These are phyloP conservation scores for Quercus mongolica DNA, from an alignment of 306 rosid genomes.

Conservation along the genomic window DNA sequence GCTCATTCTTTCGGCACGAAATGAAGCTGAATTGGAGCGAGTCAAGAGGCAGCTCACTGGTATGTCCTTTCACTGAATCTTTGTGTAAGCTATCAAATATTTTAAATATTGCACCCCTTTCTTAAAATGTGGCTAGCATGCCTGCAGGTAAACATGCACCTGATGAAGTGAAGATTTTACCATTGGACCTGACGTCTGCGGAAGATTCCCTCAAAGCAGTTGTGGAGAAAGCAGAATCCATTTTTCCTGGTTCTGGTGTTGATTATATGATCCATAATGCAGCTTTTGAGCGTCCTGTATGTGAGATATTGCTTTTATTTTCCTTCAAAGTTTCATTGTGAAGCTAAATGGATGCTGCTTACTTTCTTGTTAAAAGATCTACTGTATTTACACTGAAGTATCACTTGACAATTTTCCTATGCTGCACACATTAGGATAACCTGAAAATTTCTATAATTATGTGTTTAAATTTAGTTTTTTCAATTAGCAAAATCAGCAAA, in stretches of 20 bases:
- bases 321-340: neutral
- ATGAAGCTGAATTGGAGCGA: slow-evolving; percentile 75
- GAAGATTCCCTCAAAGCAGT: slow-evolving; percentile 68
- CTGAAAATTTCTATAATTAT: neutral
- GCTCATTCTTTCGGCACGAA: slow-evolving; percentile 86
- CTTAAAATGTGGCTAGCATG: slow-evolving; percentile 18
- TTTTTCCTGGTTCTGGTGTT: slow-evolving; percentile 70
- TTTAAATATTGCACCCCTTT: neutral
- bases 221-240: slow-evolving; percentile 71
- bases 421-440: neutral
- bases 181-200: slow-evolving; percentile 74
- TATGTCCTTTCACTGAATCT: slow-evolving; percentile 26
- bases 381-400: neutral
- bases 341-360: neutral
- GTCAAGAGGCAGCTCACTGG: slow-evolving; percentile 75
- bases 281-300: slow-evolving; percentile 93
- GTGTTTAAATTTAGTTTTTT: neutral
- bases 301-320: slow-evolving; percentile 33
- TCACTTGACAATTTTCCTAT: neutral
- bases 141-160: slow-evolving; percentile 80
- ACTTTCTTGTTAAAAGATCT: neutral
- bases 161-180: slow-evolving; percentile 64
- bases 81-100: neutral
- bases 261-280: slow-evolving; percentile 96
- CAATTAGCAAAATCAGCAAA: neutral